Conservation (phyloP, 2,329 filamentous ascomycete species). For the Monosporascus sp. region DNA sequence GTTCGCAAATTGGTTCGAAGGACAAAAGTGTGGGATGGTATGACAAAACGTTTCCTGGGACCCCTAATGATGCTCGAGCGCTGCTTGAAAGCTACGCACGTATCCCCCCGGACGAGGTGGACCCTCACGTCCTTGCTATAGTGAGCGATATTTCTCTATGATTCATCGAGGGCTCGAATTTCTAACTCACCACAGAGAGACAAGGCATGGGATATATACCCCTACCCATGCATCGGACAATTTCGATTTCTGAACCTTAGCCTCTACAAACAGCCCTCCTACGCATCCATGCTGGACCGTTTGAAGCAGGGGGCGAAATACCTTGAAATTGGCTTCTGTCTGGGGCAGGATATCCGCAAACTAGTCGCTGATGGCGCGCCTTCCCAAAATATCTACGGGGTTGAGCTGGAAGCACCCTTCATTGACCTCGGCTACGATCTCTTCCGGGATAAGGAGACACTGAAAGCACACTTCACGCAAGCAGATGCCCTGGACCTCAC, state of each 20-base stretch:
- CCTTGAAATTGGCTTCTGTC: constrained; percentile 38
- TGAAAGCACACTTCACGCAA: background rate
- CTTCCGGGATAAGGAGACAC: constrained; percentile 22
- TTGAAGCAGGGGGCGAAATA: constrained; percentile 21
- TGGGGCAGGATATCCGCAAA: constrained; percentile 39
- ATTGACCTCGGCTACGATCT: constrained; percentile 29
- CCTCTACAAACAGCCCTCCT: constrained; percentile 24
- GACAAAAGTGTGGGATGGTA: background rate
- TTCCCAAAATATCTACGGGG: constrained; percentile 29
- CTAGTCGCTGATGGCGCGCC: constrained; percentile 33
- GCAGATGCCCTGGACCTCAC: background rate
- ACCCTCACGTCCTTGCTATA: background rate
- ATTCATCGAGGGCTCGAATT: background rate
- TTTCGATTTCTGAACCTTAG: constrained; percentile 34
- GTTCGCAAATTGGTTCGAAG: background rate
- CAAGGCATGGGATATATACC: constrained; percentile 30
- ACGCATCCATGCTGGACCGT: constrained; percentile 22
- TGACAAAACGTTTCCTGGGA: background rate
- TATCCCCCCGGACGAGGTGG: background rate
- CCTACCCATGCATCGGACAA: constrained; percentile 33
- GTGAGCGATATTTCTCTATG: background rate
- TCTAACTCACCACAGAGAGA: constrained; percentile 20
- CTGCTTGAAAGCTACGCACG: background rate
- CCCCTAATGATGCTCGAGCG: background rate
- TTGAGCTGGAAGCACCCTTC: constrained; percentile 30